A percentile compares a stretch with the other conserved stretches of the same genome.
phyloP scores from a whole-genome alignment of 2,329 filamentous ascomycete genomes.

The Domatiomyces globalis region DNA sequence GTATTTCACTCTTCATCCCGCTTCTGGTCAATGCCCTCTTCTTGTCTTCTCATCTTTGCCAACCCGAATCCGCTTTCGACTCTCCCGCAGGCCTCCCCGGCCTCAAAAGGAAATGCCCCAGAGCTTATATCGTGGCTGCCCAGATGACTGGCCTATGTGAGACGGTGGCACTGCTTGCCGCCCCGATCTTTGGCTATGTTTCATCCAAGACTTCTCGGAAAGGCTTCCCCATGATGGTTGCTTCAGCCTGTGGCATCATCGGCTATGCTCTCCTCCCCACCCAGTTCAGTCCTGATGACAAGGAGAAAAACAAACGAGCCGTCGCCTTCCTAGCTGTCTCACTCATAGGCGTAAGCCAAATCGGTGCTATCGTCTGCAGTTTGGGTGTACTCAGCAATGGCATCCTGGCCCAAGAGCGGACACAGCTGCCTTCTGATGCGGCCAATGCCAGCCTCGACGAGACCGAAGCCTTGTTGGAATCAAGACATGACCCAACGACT shows the following conservation, averaged over 20 bases:
- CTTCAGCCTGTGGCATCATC: constrained; percentile 57
- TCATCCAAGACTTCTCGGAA: constrained; percentile 53
- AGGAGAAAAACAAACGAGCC: constrained; percentile 52
- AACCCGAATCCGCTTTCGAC: constrained; percentile 28
- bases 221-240: constrained; percentile 60
- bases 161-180: constrained; percentile 67
- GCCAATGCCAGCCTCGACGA: background rate
- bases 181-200: constrained; percentile 74
- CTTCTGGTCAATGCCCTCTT: constrained; percentile 88
- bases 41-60: constrained; percentile 65
- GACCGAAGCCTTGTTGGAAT: background rate
- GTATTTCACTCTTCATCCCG: constrained; percentile 87
- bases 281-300: constrained; percentile 63
- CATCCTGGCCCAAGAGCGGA: constrained; percentile 39
- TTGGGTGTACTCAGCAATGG: constrained; percentile 75
- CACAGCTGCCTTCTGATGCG: background rate
- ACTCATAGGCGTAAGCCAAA: constrained; percentile 80
- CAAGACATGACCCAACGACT: constrained; percentile 4
- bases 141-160: constrained; percentile 83
- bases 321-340: constrained; percentile 63
- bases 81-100: constrained; percentile 33
- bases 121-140: constrained; percentile 76
- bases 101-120: constrained; percentile 69
- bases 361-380: constrained; percentile 90
- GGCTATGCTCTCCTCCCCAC: constrained; percentile 66